Percentiles rank a stretch among this genome's conserved stretches.
Evolutionary conservation across 140 eudicot species (phyloP).

Genomic region (Senecio squalidus): DNA sequence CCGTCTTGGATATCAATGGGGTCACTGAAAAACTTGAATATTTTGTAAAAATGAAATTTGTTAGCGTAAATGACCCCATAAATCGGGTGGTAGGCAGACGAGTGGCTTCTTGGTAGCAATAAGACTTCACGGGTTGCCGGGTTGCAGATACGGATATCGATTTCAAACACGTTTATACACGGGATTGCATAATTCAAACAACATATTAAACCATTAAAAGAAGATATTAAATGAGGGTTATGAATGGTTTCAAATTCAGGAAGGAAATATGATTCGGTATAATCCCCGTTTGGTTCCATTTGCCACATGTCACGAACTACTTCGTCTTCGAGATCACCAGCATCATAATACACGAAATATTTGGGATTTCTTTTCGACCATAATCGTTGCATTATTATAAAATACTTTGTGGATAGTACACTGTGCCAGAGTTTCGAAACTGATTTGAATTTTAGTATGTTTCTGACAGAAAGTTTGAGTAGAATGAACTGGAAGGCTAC

Average conservation of each 20-base stretch:
- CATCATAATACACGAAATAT: constrained; percentile 7
- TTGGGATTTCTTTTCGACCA: constrained; percentile 10
- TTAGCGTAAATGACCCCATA: constrained; percentile 8
- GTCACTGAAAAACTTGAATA: constrained; percentile 13
- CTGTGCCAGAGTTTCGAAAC: constrained; percentile 19
- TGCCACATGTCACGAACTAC: not conserved
- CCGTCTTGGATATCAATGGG: not conserved
- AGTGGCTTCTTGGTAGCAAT: constrained; percentile 9
- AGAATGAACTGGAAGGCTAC: constrained; percentile 10
- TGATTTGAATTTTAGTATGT: constrained; percentile 11
- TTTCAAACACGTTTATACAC: not conserved
- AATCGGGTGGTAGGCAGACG: not conserved
- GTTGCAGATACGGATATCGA: constrained; percentile 16
- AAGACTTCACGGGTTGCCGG: constrained; percentile 22
- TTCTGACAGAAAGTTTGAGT: constrained; percentile 18
- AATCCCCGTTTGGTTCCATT: constrained; percentile 17
- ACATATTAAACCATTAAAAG: constrained; percentile 27
- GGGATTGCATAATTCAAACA: not conserved
- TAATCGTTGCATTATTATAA: constrained; percentile 4
- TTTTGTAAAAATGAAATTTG: constrained; percentile 1
- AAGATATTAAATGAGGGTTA: not conserved
- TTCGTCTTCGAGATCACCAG: not conserved
- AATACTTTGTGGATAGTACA: constrained; percentile 13
- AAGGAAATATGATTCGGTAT: not conserved
- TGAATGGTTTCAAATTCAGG: not conserved